Conservation (phyloP, 2,329 filamentous ascomycete species). For the Aspergillus texensis region DNA sequence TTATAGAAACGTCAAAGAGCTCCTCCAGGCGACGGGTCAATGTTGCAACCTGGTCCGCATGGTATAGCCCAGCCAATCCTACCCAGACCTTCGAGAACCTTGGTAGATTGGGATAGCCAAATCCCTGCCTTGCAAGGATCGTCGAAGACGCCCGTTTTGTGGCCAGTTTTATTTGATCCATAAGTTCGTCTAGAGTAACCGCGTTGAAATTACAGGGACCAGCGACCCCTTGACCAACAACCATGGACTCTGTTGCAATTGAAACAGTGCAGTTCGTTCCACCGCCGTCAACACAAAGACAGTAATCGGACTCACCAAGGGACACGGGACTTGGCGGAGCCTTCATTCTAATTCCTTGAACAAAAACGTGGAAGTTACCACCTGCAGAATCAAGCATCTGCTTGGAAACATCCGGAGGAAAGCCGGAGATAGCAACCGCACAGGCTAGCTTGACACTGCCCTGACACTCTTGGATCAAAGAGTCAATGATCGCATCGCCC, state of each 20-base stretch:
- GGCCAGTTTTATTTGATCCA: conserved; percentile 7
- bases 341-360: conserved; percentile 13
- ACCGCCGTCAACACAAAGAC: conserved; percentile 47
- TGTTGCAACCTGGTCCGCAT: conserved; percentile 30
- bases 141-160: neutral
- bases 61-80: conserved; percentile 46
- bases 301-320: neutral
- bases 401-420: conserved; percentile 28
- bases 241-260: conserved; percentile 29
- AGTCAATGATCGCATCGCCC: conserved; percentile 31
- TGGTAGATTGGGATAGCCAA: neutral
- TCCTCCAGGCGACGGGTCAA: conserved; percentile 32
- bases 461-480: conserved; percentile 29
- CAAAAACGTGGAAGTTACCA: conserved; percentile 24
- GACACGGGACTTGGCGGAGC: neutral
- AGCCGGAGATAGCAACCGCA: conserved; percentile 29
- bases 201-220: conserved; percentile 43
- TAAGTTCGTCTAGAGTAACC: conserved; percentile 9
- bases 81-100: conserved; percentile 35
- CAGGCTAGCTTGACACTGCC: conserved; percentile 40
- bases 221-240: conserved; percentile 32
- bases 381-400: conserved; percentile 23
- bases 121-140: neutral
- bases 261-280: conserved; percentile 48
- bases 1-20: conserved; percentile 28